These are phyloP conservation scores for Pyrus hybrid DNA, from an alignment of 331 rosid species.

Conservation along the genomic window DNA sequence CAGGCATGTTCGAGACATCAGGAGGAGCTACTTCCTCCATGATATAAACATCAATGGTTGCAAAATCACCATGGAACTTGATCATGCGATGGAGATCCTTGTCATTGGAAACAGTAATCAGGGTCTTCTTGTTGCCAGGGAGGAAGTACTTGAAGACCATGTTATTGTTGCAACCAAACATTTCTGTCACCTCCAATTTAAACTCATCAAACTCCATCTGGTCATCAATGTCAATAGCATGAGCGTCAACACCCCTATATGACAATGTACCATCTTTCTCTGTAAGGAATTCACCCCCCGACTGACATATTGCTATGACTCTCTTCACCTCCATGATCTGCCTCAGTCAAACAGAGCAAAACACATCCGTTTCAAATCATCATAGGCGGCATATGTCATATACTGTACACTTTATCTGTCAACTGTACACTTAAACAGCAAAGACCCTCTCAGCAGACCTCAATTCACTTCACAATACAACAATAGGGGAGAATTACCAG, in stretches of 20 bases:
- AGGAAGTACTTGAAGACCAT: constrained; percentile 76
- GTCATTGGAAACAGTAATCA: constrained; percentile 85
- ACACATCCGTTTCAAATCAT: not conserved
- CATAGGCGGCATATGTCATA: not conserved
- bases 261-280: constrained; percentile 57
- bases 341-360: constrained; percentile 1
- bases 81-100: constrained; percentile 87
- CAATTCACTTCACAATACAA: not conserved
- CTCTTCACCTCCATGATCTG: constrained; percentile 65
- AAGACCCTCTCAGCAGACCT: not conserved
- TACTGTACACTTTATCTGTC: not conserved
- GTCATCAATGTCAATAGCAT: constrained; percentile 83
- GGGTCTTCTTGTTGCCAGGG: constrained; percentile 83
- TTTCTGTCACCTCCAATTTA: constrained; percentile 63
- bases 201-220: constrained; percentile 57
- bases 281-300: constrained; percentile 70
- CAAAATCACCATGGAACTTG: constrained; percentile 58
- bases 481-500: not conserved
- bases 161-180: constrained; percentile 46
- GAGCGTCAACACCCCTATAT: constrained; percentile 74
- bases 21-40: constrained; percentile 46
- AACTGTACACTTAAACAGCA: not conserved
- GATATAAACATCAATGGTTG: constrained; percentile 56
- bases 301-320: constrained; percentile 81
- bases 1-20: constrained; percentile 72